phyloP scores from a whole-genome alignment of 139 green algal species.

The Penium margaritaceum region DNA sequence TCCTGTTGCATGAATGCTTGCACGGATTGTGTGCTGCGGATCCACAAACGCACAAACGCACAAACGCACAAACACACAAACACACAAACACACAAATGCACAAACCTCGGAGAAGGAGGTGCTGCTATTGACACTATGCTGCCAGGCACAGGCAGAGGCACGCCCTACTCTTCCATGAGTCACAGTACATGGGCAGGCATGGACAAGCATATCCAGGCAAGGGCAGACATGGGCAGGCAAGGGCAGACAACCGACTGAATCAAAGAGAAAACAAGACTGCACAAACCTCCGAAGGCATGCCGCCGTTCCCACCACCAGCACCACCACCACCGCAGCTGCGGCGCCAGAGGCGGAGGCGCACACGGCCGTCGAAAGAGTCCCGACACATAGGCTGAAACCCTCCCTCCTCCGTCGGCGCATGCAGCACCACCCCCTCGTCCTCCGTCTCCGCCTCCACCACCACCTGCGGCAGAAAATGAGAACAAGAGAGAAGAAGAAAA shows the following conservation, averaged over 20 bases:
- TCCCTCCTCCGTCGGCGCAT: slow-evolving; percentile 69
- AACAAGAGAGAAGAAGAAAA: slow-evolving; percentile 7
- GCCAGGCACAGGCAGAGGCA: not conserved
- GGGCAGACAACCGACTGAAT: too few relatives aligned
- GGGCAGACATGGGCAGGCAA: too few relatives aligned
- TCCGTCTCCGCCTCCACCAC: slow-evolving; percentile 63
- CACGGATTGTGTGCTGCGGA: too few relatives aligned
- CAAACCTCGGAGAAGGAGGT: too few relatives aligned
- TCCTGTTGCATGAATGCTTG: too few relatives aligned
- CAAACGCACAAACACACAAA: not conserved
- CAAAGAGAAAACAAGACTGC: too few relatives aligned
- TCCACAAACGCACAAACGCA: too few relatives aligned
- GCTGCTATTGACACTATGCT: too few relatives aligned
- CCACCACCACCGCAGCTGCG: too few relatives aligned
- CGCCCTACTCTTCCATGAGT: too few relatives aligned
- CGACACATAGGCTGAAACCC: slow-evolving; percentile 74
- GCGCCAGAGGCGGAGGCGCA: slow-evolving; percentile 63
- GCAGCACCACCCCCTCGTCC: slow-evolving; percentile 51
- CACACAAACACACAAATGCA: slow-evolving; percentile 5
- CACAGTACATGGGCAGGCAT: not conserved
- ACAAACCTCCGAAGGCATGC: too few relatives aligned
- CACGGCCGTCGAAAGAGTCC: slow-evolving; percentile 80
- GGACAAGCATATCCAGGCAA: not conserved
- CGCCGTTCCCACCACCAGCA: too few relatives aligned
- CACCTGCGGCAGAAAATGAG: slow-evolving; percentile 1